Evolutionary conservation across 148 eudicot species (phyloP), one percentile per base, ranked within the genome.

Genomic region (Chenopodium formosanum): DNA sequence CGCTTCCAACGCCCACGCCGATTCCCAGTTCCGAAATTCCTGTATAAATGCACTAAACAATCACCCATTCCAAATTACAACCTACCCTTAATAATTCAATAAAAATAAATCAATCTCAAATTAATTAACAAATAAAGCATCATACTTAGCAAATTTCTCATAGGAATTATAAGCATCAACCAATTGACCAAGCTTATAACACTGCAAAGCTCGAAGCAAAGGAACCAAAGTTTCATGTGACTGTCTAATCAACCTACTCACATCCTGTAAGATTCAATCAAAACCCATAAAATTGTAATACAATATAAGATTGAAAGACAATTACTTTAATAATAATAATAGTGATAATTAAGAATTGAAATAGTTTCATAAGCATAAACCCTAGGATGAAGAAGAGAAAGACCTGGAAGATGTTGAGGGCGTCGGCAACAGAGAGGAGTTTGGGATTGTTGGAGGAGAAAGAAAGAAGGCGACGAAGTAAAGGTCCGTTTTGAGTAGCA

Each of bases 11-110:
- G 98, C 99, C 99, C 99, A 97, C 0, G 98, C 95, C 1, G 95
- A 90, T 78, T 97, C 99, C 98, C 98, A 94, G 69, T 94, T 97
- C 75, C 98, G 94, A 76, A 97, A 94, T 60, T 97, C 99, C 90
- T 94, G 99, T 80, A 92, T 77, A 78, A 94, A 94, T 52, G 95
- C 95, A 90, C 99, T 95, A 83, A 77, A 83, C 78, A 52, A 66
- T 76, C 77, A 80, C 76, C 84, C 70, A 80, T 80, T 80, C 78
- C 76, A 70, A 64, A 80, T 70, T 34, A 83, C 48, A 73, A 44
- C 74, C 70, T 56, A 56, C 22, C 67, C 48, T 13, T 22, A 72
- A 32, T 34, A 69, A 11, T 32, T 22, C 66, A 34, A 12, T 72
- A 64, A 77, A 16, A 13, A 10, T 25, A 25, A 1, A 25, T 5